Percentiles rank a stretch among this genome's conserved stretches.
Evolutionary conservation across 2,329 filamentous ascomycete genomes (phyloP).

Genomic region (Calonectria pteridis): DNA sequence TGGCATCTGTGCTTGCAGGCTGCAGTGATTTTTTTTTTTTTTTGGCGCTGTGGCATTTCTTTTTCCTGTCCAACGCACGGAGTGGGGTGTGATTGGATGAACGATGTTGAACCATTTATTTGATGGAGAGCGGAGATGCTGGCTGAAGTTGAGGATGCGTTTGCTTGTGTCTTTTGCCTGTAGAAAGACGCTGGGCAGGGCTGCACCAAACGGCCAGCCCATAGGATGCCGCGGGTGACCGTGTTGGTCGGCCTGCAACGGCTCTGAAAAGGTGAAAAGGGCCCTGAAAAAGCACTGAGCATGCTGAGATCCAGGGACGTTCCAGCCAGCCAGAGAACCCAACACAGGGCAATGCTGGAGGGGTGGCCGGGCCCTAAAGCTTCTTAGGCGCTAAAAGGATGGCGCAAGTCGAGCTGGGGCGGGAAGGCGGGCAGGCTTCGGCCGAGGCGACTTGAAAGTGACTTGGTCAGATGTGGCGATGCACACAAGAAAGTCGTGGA

Average conservation of each 20-base stretch:
- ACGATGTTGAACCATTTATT: not conserved
- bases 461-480: not conserved
- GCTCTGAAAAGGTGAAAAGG: not conserved
- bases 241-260: conserved; percentile 23
- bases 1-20: not conserved
- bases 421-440: conserved; percentile 29
- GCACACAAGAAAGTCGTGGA: not conserved
- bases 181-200: not conserved
- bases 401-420: conserved; percentile 36
- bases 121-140: not conserved
- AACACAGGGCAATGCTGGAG: conserved; percentile 30
- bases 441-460: conserved; percentile 31
- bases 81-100: not conserved
- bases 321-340: conserved; percentile 9
- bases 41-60: not conserved
- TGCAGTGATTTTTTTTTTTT: not conserved
- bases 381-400: conserved; percentile 26
- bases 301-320: not conserved
- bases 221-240: conserved; percentile 21
- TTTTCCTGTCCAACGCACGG: not conserved
- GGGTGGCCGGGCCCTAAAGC: conserved; percentile 16
- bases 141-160: not conserved
- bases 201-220: not conserved
- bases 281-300: not conserved
- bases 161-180: not conserved